Percentiles rank a stretch among this genome's conserved stretches.
Conservation (phyloP, 495 filamentous ascomycete genomes). For the Tuber brumale region DNA sequence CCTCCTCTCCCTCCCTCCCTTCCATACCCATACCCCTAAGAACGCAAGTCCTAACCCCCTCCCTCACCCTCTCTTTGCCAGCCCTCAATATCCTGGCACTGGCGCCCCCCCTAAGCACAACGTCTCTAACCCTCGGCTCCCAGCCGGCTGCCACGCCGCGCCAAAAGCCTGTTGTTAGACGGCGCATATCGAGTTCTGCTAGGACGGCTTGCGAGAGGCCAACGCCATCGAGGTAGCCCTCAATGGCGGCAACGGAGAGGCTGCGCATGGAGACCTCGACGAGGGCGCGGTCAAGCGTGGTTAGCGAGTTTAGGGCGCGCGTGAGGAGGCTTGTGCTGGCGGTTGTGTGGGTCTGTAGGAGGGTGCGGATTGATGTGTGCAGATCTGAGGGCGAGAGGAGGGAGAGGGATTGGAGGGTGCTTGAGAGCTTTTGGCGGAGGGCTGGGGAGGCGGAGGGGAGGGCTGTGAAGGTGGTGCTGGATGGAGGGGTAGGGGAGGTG, state of each 20-base stretch:
- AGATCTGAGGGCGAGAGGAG: slow-evolving; percentile 60
- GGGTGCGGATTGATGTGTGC: slow-evolving; percentile 31
- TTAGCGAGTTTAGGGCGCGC: slow-evolving; percentile 68
- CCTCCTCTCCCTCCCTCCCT: slow-evolving; percentile 43
- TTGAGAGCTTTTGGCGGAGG: slow-evolving; percentile 48
- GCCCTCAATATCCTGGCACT: slow-evolving; percentile 71
- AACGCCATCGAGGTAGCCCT: slow-evolving; percentile 58
- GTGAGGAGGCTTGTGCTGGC: slow-evolving; percentile 65
- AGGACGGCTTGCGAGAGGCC: slow-evolving; percentile 48
- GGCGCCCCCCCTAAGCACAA: slow-evolving; percentile 71
- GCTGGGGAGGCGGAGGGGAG: slow-evolving; percentile 38
- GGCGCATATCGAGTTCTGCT: slow-evolving; percentile 74
- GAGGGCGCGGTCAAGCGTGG: slow-evolving; percentile 73
- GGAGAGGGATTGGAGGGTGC: slow-evolving; percentile 71
- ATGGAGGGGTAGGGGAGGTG: neutral
- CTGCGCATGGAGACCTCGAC: slow-evolving; percentile 75
- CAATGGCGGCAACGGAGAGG: slow-evolving; percentile 81
- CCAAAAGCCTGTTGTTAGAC: slow-evolving; percentile 87
- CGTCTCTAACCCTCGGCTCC: slow-evolving; percentile 70
- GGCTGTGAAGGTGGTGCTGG: neutral
- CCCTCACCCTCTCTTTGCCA: slow-evolving; percentile 66
- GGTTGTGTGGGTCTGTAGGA: slow-evolving; percentile 53
- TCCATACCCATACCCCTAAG: slow-evolving; percentile 57
- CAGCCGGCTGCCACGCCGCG: slow-evolving; percentile 73
- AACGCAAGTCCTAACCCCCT: slow-evolving; percentile 77